Percentiles rank a stretch among this genome's conserved stretches.
phyloP scores from a whole-genome alignment of 2,329 filamentous ascomycete species.

The Akanthomyces dipterigenus region DNA sequence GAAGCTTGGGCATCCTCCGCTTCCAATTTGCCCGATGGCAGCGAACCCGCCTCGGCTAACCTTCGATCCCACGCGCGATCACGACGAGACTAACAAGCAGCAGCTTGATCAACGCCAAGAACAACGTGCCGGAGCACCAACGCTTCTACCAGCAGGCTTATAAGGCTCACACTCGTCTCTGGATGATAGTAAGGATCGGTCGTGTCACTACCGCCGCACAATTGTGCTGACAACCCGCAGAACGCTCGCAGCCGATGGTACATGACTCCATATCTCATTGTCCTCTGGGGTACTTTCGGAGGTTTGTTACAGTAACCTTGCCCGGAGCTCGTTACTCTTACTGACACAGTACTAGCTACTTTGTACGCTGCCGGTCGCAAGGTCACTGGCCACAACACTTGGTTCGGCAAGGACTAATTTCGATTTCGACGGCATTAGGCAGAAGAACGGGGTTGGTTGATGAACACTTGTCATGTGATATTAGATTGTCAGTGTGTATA shows the following conservation, averaged over 20 bases:
- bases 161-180: conserved; percentile 61
- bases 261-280: conserved; percentile 61
- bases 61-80: conserved; percentile 15
- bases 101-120: conserved; percentile 63
- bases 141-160: conserved; percentile 68
- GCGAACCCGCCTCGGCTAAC: background rate
- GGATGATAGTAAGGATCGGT: conserved; percentile 63
- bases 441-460: background rate
- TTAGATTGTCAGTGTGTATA: background rate
- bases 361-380: conserved; percentile 71
- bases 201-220: conserved; percentile 14
- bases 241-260: conserved; percentile 57
- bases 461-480: conserved; percentile 1
- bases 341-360: conserved; percentile 33
- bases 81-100: conserved; percentile 21
- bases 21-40: background rate
- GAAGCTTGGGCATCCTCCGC: background rate
- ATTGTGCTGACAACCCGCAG: conserved; percentile 31
- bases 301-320: conserved; percentile 40
- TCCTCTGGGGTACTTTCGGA: conserved; percentile 56
- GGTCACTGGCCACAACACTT: conserved; percentile 72
- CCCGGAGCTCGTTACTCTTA: background rate
- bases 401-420: conserved; percentile 53
- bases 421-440: background rate
- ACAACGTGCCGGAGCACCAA: conserved; percentile 71